Conservation (phyloP, 2,329 filamentous ascomycete species). For the Diaporthe amygdali region DNA sequence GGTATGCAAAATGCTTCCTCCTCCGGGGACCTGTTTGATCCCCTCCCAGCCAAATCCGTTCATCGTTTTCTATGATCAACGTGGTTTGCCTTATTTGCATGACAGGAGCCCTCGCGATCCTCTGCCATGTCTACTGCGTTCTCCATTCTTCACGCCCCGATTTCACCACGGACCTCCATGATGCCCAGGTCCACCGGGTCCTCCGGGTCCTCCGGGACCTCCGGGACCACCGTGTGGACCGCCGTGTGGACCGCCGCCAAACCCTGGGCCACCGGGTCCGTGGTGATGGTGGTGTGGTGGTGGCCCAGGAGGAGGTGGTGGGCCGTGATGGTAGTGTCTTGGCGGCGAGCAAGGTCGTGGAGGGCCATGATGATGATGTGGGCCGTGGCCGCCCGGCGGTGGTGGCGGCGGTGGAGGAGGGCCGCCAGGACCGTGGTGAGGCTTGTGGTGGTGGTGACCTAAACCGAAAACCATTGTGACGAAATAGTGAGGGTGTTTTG, state of each 20-base stretch:
- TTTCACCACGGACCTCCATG: not conserved
- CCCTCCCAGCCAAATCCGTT: too few relatives aligned
- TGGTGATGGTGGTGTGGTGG: not conserved
- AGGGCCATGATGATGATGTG: not conserved
- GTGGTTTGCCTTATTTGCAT: too few relatives aligned
- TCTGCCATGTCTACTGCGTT: too few relatives aligned
- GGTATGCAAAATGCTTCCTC: not conserved
- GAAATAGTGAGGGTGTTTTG: not conserved
- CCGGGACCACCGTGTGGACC: not conserved
- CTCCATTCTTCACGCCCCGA: too few relatives aligned
- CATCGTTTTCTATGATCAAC: too few relatives aligned
- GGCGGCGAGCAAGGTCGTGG: not conserved
- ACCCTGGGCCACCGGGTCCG: not conserved
- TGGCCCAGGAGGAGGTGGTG: not conserved
- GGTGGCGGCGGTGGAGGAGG: not conserved
- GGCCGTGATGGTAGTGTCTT: not conserved
- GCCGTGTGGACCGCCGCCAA: not conserved
- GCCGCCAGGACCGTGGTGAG: not conserved
- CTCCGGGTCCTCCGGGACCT: not conserved
- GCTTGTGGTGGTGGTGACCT: conserved; percentile 1
- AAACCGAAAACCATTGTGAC: conserved; percentile 11
- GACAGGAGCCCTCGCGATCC: too few relatives aligned
- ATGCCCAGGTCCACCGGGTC: not conserved
- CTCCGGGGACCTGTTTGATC: not conserved
- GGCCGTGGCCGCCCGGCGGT: not conserved